phyloP scores from a whole-genome alignment of 176 grass and related monocot species.

The Cocos nucifera region DNA sequence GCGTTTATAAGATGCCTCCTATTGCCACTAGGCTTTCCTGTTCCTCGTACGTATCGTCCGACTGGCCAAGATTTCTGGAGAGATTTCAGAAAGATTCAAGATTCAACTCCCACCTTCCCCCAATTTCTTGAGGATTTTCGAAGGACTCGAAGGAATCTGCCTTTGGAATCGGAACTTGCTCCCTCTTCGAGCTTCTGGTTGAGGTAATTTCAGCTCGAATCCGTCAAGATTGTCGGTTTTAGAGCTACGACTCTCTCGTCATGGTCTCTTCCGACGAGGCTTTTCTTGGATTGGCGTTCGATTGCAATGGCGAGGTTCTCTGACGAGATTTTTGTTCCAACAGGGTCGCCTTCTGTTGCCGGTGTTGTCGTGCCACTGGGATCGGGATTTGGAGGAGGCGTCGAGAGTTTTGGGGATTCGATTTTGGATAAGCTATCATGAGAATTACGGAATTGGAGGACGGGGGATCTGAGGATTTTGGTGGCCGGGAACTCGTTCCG shows the following conservation, averaged over 20 bases:
- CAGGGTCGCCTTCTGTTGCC: neutral
- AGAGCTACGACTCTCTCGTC: neutral
- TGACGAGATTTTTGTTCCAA: no score
- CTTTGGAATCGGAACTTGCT: neutral
- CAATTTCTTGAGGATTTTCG: no score
- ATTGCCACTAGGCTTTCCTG: no score
- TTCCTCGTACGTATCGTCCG: no score
- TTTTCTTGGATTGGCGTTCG: neutral
- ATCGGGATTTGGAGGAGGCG: neutral
- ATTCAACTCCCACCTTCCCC: no score
- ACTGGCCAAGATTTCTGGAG: no score
- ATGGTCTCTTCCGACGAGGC: neutral
- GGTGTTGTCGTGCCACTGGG: neutral
- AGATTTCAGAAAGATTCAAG: no score
- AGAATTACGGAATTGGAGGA: neutral
- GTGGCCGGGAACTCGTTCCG: neutral
- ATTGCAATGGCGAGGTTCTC: neutral
- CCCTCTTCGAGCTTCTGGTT: neutral
- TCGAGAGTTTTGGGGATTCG: no score
- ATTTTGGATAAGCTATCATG: neutral
- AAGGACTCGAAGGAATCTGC: neutral
- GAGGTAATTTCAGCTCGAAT: constrained; percentile 7
- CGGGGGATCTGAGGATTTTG: neutral
- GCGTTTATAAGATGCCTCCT: no score
- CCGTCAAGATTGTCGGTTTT: neutral